phyloP scores from a whole-genome alignment of 2,329 filamentous ascomycete species.

The Cercospora nicotianae region DNA sequence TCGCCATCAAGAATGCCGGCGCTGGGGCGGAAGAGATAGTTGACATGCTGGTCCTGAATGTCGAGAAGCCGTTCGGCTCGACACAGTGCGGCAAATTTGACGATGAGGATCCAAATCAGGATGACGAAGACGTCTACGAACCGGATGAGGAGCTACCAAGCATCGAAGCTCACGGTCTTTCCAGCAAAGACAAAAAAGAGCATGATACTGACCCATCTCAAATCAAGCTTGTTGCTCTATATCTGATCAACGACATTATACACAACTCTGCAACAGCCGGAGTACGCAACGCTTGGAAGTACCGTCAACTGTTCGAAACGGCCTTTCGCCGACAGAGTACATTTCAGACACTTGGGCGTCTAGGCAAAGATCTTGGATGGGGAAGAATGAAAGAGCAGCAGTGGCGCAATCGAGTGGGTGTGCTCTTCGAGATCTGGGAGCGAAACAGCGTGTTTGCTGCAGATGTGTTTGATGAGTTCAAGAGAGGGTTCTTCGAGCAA shows the following conservation, averaged over 20 bases:
- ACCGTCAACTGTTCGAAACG: slow-evolving; percentile 74
- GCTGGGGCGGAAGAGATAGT: slow-evolving; percentile 87
- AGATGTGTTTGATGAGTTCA: slow-evolving; percentile 70
- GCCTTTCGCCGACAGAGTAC: slow-evolving; percentile 66
- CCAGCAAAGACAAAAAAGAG: slow-evolving; percentile 41
- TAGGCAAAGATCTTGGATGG: slow-evolving; percentile 73
- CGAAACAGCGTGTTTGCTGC: slow-evolving; percentile 67
- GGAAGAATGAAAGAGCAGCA: slow-evolving; percentile 79
- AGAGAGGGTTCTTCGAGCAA: slow-evolving; percentile 69
- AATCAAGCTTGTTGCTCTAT: slow-evolving; percentile 77
- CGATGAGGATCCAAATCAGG: slow-evolving; percentile 43
- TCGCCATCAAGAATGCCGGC: slow-evolving; percentile 84
- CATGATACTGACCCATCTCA: slow-evolving; percentile 65
- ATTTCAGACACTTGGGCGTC: slow-evolving; percentile 72
- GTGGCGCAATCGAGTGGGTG: slow-evolving; percentile 74
- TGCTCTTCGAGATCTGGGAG: slow-evolving; percentile 69
- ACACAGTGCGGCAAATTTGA: slow-evolving; percentile 66
- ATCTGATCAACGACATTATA: slow-evolving; percentile 76
- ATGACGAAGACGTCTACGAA: slow-evolving; percentile 44
- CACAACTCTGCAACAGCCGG: slow-evolving; percentile 73
- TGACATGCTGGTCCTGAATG: slow-evolving; percentile 80
- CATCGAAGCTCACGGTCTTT: slow-evolving; percentile 41
- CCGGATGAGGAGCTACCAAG: slow-evolving; percentile 35
- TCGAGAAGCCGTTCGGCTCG: slow-evolving; percentile 72
- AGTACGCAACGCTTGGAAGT: slow-evolving; percentile 83